Base-by-base conservation (phyloP, 495 filamentous ascomycete genomes). In the Friedmanniomyces endolithicus region DNA sequence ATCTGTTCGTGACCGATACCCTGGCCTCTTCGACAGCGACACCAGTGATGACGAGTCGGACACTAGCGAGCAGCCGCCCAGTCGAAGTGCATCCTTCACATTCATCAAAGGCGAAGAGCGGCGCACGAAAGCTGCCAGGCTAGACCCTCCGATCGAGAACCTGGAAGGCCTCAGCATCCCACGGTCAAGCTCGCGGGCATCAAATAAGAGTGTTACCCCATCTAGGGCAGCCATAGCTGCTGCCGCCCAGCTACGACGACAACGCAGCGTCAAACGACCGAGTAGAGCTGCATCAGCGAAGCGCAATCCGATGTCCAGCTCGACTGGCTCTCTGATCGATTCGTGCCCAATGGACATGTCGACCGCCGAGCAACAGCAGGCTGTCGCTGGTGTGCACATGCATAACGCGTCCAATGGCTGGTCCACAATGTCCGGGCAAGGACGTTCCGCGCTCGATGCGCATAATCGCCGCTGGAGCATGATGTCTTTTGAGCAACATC, bases 381-480 rank as follows among this genome's bases (percentile, higher is more conserved):
- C 48, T 19, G 48, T 31, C 24, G 27, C 12, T n/a, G 47, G 47
- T 23, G 33, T 22, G 22, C 22, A 49, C 11, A 33, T 51, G 22
- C 9, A 14, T 20, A 56, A 51, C 17, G 37, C 6, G 37, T 19
- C 12, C 37, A 14, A 19, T 19, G 37, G 16, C 3, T 41, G 37
- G 37, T 3, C 37, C 17, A 6, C 37, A 2, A 41, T 41, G 37
- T 14, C 12, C 6, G 17, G 37, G 3, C 37, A 41, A 41, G 37
- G 37, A 3, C 37, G 37, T 14, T 41, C 37, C 12, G 37, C 37
- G 37, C 62, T 70, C 39, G 57, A 67, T 46, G 66, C 61, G 11
- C 67, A 71, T 53, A 70, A 71, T 46, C 61, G 68, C 47, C 65
- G 68, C 46, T 71, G 68, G 68, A 63, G 65, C 17, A 62, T 64